These are phyloP conservation scores for Saccharomyces hybrid DNA, from an alignment of 1,139 yeast species.

Conservation along the genomic window DNA sequence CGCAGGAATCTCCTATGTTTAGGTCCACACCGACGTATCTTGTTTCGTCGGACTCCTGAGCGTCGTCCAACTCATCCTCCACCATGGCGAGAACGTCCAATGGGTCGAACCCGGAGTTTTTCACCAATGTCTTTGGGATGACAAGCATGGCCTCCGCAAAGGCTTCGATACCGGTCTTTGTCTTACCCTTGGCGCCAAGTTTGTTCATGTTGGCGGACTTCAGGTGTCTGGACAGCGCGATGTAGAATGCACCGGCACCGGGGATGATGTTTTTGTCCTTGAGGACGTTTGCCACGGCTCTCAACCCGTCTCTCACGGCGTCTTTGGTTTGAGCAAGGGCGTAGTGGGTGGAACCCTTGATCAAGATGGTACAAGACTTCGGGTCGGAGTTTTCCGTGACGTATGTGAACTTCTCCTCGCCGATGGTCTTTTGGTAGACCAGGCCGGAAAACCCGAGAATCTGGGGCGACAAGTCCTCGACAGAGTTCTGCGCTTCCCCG, in stretches of 20 bases:
- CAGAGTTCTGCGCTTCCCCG: slow-evolving; percentile 96
- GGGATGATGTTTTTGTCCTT: slow-evolving; percentile 83
- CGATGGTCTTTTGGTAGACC: slow-evolving; percentile 86
- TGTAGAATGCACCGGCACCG: slow-evolving; percentile 94
- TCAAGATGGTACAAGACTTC: slow-evolving; percentile 81
- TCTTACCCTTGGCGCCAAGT: slow-evolving; percentile 69
- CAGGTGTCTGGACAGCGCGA: slow-evolving; percentile 70
- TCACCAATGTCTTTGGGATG: slow-evolving; percentile 85
- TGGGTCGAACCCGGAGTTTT: slow-evolving; percentile 90
- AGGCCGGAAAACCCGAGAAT: slow-evolving; percentile 86
- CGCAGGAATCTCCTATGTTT: slow-evolving; percentile 90
- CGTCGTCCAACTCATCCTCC: slow-evolving; percentile 68
- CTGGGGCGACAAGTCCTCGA: slow-evolving; percentile 80
- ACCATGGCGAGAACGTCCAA: slow-evolving; percentile 83
- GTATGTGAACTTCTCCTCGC: slow-evolving; percentile 96
- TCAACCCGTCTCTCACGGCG: slow-evolving; percentile 92
- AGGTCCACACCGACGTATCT: slow-evolving; percentile 86
- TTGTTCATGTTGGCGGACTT: slow-evolving; percentile 40
- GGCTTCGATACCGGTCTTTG: slow-evolving; percentile 85
- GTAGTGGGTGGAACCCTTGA: slow-evolving; percentile 88
- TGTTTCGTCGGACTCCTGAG: slow-evolving; percentile 45
- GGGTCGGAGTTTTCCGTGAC: slow-evolving; percentile 90
- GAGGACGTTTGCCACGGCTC: slow-evolving; percentile 88
- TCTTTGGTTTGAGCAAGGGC: slow-evolving; percentile 88
- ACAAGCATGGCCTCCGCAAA: slow-evolving; percentile 86